Percentiles rank a stretch among this genome's conserved stretches.
Conservation (phyloP, 2,329 filamentous ascomycete genomes). For the Mariannaea sp. region DNA sequence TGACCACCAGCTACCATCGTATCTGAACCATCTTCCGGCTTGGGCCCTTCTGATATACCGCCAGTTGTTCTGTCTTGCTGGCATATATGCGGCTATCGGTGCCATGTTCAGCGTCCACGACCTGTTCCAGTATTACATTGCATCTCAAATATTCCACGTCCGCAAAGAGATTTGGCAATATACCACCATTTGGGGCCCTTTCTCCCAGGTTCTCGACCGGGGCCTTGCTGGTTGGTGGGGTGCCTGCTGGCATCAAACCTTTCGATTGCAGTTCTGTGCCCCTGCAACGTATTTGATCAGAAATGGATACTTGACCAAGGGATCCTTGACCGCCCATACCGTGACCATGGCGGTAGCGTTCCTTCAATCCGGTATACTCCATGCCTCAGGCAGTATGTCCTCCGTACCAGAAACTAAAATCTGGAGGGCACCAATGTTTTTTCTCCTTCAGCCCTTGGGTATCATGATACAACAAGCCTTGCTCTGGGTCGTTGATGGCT, state of each 20-base stretch:
- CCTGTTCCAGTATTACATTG: conserved; percentile 57
- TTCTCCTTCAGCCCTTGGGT: conserved; percentile 70
- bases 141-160: conserved; percentile 57
- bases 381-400: conserved; percentile 71
- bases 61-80: conserved; percentile 58
- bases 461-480: conserved; percentile 62
- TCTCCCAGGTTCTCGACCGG: conserved; percentile 61
- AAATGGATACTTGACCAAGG: conserved; percentile 45
- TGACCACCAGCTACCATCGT: conserved; percentile 45
- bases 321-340: conserved; percentile 33
- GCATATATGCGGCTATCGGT: conserved; percentile 64
- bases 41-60: conserved; percentile 60
- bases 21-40: conserved; percentile 49
- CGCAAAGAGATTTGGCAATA: conserved; percentile 57
- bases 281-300: conserved; percentile 57
- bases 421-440: conserved; percentile 69
- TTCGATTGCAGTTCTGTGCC: conserved; percentile 72
- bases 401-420: conserved; percentile 57
- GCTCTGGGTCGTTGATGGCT: conserved; percentile 41
- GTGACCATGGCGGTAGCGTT: conserved; percentile 55
- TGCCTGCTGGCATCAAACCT: conserved; percentile 88
- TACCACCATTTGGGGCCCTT: conserved; percentile 60
- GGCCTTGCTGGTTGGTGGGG: conserved; percentile 86
- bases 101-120: conserved; percentile 65
- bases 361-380: conserved; percentile 68